Evolutionary conservation across 2,329 filamentous ascomycete genomes (phyloP), one percentile per base, ranked within the genome.

Genomic region (Aspergillus viridinutans): DNA sequence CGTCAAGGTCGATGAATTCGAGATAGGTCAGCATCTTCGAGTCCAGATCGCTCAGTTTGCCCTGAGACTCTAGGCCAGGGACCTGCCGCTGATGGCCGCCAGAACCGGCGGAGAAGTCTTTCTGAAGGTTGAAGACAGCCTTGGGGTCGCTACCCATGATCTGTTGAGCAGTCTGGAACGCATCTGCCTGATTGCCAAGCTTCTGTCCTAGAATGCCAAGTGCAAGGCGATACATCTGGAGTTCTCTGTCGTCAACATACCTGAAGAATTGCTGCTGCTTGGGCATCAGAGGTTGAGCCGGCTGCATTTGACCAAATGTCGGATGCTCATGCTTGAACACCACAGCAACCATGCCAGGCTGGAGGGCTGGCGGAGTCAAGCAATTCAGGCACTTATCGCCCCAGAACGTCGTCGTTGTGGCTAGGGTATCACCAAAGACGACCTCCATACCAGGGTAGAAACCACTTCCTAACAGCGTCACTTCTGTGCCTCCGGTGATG

Each of bases 401-500:
- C 89, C 89, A 93, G 69, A 84, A 94, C 0, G 89, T 90, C 1
- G 90, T 92, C 0, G 88, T 90, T 0, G 88, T 85, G 20, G 85
- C 85, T 49, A 83, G 76, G 17, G 78, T 80, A 59, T 88, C 85
- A 21, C 92, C 92, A 71, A 97, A 97, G 74, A 92, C 89, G 54
- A 96, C 90, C 60, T 92, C 89, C 60, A 95, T 81, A 1, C 85
- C 85, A 73, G 89, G 87, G 61, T 86, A 87, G 70, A 96, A 96
- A 14, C 87, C 85, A 61, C 86, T 89, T 20, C 92, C 92, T 8
- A 96, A 79, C 55, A 94, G 84, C 0, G 90, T 93, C 3, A 96
- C 90, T 71, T 97, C 92, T 53, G 90, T 92, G 45, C 92, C 92
- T 58, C 92, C 92, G 38, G 85, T 85, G 57, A 87, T 90, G 6